Evolutionary conservation across 805 yeast species (phyloP).

Genomic region (Metschnikowia orientalis): DNA sequence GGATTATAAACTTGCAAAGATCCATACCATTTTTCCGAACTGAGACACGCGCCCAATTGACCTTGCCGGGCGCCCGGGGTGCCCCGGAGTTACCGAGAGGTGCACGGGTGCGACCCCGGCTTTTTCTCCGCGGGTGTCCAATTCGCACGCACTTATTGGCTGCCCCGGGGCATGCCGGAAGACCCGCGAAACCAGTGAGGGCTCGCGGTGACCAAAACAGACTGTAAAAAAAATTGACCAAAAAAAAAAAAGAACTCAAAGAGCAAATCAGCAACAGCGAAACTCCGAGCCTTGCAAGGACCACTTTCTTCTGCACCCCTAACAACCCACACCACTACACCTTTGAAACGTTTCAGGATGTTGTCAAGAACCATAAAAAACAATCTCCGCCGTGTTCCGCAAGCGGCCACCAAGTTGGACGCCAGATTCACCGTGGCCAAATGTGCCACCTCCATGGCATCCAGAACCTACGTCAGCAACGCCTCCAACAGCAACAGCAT

Average conservation of each 20-base stretch:
- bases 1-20: too few relatives aligned
- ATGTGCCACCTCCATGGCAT: conserved; percentile 13
- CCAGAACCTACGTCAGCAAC: conserved; percentile 19
- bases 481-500: conserved; percentile 12
- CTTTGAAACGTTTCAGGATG: too few relatives aligned
- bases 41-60: too few relatives aligned
- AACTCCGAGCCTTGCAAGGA: conserved; percentile 1
- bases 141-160: conserved; percentile 18
- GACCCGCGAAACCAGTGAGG: conserved; percentile 8
- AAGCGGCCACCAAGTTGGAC: conserved; percentile 9
- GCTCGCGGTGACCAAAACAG: too few relatives aligned
- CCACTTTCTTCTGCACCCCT: conserved; percentile 2
- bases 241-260: conserved; percentile 3
- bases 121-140: conserved; percentile 3
- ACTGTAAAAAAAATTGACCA: too few relatives aligned
- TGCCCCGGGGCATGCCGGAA: conserved; percentile 18
- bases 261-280: conserved; percentile 5
- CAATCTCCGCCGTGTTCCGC: conserved; percentile 26
- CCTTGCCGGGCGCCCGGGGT: too few relatives aligned
- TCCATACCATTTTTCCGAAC: too few relatives aligned
- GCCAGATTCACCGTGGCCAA: conserved; percentile 7
- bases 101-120: too few relatives aligned
- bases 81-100: too few relatives aligned
- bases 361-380: conserved; percentile 33
- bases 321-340: not conserved